Base-by-base conservation (phyloP, 2,329 filamentous ascomycete genomes). In the Colletotrichum kahawae region DNA sequence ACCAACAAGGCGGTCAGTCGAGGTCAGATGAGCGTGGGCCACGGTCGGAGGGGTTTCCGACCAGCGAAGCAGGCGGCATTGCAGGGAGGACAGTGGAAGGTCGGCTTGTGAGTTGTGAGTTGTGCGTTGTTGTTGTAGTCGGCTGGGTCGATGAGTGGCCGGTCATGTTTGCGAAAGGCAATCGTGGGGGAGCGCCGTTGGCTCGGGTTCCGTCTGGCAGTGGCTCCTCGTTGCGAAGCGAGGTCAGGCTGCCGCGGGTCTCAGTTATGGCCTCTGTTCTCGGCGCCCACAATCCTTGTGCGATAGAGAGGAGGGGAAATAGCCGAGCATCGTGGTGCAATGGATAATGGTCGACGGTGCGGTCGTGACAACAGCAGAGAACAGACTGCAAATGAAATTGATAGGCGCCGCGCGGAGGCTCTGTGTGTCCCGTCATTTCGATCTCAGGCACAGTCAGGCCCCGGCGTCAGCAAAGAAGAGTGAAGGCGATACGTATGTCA, bases 11-110 rank as follows among this genome's bases (percentile, higher is more conserved):
- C 69, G 72, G 72, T 75, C 72, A 72, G 69, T 72, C 48, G 56
- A 75, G 72, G 63, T 75, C 72, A 75, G 72, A 75, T 72, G 72
- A 72, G 69, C 72, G 38, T 48, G 38, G 38, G 38, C 56, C 60
- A 57, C 36, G 69, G 69, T 24, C 69, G 57, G 69, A 75, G 69
- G 69, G 63, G 63, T 33, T 63, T 67, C 31, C 62, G 69, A 33
- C 63, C 63, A 43, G 57, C 56, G 29, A 54, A 34, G 33, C 27
- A 51, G 63, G 72, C 68, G 38, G 62, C 56, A 24, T 74, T 54
- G 12, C 68, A 62, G 31, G 56, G 36, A 43, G 67, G 51, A 29
- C 43, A 51, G 29, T 54, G 24, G 18, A 31, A 29, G 31, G 67
- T 38, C 21, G 29, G 24, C 16, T 65, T 24, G 43, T 24, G 43